Base-by-base conservation (phyloP, 768 basidiomycete genomes). In the Amanita rubescens region DNA sequence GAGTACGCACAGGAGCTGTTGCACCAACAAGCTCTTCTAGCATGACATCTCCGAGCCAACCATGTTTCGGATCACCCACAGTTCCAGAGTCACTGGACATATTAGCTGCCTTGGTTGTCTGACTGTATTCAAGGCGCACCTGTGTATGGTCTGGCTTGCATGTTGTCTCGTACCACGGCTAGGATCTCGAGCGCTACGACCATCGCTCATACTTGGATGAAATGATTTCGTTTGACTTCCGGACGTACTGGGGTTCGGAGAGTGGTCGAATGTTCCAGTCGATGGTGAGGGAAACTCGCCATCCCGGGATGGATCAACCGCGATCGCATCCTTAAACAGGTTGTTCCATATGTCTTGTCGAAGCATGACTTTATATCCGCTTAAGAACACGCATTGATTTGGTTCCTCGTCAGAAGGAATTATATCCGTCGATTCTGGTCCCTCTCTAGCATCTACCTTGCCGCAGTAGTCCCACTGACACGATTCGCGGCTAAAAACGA, bases 341-440 rank as follows among this genome's bases (percentile, higher is more conserved):
- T 30, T 35, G 5, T 53, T 15, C 52, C 27, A 53, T 6, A 45
- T 27, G n/a, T 44, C 24, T 14, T 30, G 20, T 17, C 33, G n/a
- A 24, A 53, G 43, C 43, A 46, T 53, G 35, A 54, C 30, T 35
- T 54, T 47, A 35, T 39, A 54, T 8, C 53, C 53, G 5, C 33
- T 33, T 2, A 54, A 17, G n/a, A 54, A 49, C 19, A 49, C 22
- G 20, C 44, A 37, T 37, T 54, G 43, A 19, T 47, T 54, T 19
- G 17, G 19, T 30, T 39, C 33, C 1, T 30, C 17, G 4, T 30
- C 33, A 7, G 37, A 15, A 8, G 27, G 5, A 27, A 9, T 5
- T n/a, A 27, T 32, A 19, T 33, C 46, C 27, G 19, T 47, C 3
- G n/a, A 10, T 15, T 9, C 5, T 9, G 46, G 25, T n/a, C 17